These are phyloP conservation scores for Hammondia hammondi DNA, from an alignment of 169 alveolate species.

Conservation along the genomic window DNA sequence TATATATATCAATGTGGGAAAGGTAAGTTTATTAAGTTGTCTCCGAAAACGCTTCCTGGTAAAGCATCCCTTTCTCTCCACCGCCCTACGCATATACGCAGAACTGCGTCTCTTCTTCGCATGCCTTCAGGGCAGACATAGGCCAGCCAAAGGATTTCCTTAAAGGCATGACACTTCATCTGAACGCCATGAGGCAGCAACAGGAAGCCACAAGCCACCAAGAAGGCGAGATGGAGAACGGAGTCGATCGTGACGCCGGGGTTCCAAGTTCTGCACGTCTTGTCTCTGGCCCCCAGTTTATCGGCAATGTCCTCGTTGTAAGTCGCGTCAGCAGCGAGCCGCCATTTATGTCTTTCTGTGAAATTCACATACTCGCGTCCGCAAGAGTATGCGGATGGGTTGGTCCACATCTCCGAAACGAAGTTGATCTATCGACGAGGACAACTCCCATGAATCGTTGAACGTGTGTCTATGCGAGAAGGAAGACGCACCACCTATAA, in stretches of 20 bases:
- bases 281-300: constrained; percentile 54
- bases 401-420: background rate
- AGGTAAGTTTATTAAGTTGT: too few species aligned
- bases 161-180: constrained; percentile 83
- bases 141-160: constrained; percentile 94
- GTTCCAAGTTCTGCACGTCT: background rate
- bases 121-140: constrained; percentile 91
- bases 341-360: background rate
- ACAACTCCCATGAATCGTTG: background rate
- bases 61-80: too few species aligned
- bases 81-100: background rate
- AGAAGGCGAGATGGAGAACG: background rate
- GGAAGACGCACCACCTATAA: too few species aligned
- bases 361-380: background rate
- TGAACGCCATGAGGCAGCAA: constrained; percentile 56
- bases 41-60: too few species aligned
- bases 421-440: background rate
- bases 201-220: background rate
- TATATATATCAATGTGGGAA: too few species aligned
- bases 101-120: constrained; percentile 49
- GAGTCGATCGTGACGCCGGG: background rate
- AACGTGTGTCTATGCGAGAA: too few species aligned
- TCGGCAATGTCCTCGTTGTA: constrained; percentile 61
- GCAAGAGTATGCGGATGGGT: background rate
- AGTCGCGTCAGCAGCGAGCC: background rate